Evolutionary conservation across 1,284 basidiomycete genomes (phyloP).

Genomic region (Ceratobasidium sp.): DNA sequence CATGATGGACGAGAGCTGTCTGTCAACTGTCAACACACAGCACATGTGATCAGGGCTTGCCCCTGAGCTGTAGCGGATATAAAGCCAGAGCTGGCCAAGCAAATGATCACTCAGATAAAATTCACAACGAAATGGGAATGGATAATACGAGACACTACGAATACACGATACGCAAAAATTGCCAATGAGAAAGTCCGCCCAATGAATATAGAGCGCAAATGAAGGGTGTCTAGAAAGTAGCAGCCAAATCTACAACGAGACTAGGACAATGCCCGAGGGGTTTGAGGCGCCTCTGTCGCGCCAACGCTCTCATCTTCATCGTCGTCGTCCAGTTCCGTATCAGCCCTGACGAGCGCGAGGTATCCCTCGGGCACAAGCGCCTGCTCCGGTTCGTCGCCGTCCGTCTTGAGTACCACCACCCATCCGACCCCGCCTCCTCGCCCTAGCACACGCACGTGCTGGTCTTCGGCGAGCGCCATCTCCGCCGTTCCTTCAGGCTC

Average conservation of each 20-base stretch:
- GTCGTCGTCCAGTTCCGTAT: conserved; percentile 11
- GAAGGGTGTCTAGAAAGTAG: background rate
- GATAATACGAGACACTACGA: background rate
- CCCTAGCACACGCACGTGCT: conserved; percentile 69
- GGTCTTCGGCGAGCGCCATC: conserved; percentile 74
- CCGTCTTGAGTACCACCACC: conserved; percentile 63
- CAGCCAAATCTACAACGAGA: background rate
- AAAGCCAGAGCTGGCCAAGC: background rate
- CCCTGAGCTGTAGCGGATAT: too few species aligned
- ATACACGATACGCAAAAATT: conserved; percentile 3
- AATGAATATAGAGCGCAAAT: background rate
- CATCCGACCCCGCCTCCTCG: conserved; percentile 73
- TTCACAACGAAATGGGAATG: background rate
- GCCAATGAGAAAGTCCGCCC: background rate
- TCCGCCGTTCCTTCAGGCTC: conserved; percentile 75
- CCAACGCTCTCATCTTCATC: conserved; percentile 29
- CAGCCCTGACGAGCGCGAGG: conserved; percentile 55
- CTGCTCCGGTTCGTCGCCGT: conserved; percentile 51
- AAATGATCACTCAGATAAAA: background rate
- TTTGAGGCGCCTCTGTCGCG: conserved; percentile 25
- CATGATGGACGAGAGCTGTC: too few species aligned
- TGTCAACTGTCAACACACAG: too few species aligned
- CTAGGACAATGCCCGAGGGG: conserved; percentile 21
- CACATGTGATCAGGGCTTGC: too few species aligned
- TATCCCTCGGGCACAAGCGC: conserved; percentile 74